Evolutionary conservation across 768 basidiomycete genomes (phyloP).

Genomic region (Kwoniella europaea): DNA sequence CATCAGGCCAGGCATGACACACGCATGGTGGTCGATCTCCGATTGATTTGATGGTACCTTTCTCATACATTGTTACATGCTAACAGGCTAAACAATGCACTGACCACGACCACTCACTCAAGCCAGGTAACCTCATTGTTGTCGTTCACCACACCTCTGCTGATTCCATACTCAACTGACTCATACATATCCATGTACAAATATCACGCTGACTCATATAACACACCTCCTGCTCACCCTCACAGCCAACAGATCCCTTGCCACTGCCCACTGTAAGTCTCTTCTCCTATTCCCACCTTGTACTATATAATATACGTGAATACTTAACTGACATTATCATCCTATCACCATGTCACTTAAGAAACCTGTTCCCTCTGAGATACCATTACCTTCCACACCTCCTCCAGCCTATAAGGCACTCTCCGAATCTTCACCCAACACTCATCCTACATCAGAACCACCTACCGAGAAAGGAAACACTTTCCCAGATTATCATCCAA

Average conservation of each 20-base stretch:
- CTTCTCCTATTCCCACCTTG: neutral
- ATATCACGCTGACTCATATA: neutral
- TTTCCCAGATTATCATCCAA: neutral
- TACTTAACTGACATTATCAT: neutral
- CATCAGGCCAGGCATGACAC: too few relatives aligned
- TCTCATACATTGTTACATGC: neutral
- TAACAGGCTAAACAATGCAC: neutral
- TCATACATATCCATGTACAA: neutral
- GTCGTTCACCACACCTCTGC: neutral
- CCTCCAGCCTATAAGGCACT: slow-evolving; percentile 12
- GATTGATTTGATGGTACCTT: neutral
- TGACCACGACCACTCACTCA: neutral
- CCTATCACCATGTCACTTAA: slow-evolving; percentile 5
- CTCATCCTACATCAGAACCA: neutral
- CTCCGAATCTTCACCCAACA: neutral
- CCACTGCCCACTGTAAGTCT: neutral
- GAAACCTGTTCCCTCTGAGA: slow-evolving; percentile 10
- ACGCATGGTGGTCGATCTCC: too few relatives aligned
- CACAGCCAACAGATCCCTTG: neutral
- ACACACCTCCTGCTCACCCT: neutral
- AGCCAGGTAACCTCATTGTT: neutral
- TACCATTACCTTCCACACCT: slow-evolving; percentile 11
- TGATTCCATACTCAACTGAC: neutral
- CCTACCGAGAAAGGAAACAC: neutral
- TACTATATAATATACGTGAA: neutral